Base-by-base conservation (phyloP, 2,329 filamentous ascomycete genomes). In the Alternaria viburni region DNA sequence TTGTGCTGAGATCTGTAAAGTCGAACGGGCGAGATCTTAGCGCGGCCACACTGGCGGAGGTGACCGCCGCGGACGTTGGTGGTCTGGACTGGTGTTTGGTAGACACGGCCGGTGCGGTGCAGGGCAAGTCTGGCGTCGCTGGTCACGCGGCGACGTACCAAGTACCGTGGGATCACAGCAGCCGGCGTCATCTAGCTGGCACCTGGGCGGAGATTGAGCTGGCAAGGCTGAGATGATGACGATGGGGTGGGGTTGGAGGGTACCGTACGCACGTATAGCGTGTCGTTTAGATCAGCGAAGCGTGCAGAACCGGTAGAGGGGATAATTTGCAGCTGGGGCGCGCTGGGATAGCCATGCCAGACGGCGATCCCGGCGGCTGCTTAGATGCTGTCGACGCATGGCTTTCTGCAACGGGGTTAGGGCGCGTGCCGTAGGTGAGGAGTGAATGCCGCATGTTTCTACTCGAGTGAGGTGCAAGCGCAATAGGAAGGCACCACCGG, bases 281-380 rank as follows among this genome's bases (percentile, higher is more conserved):
- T n/a, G 49, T 52, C 15, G 23, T 13, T 30, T 19, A 49, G 12
- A 69, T 69, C 61, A 69, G 62, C 57, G 54, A 69, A 68, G 69
- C 64, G 68, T 64, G 71, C 61, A 69, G 65, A 66, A 69, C 71
- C 69, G 71, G 66, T 66, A 70, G 70, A 61, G 61, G 59, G 72
- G 69, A 54, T 61, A 57, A 52, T 52, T 60, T 32, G 30, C 50
- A 59, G 54, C 57, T 19, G 43, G 43, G 19, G 17, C 15, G 21
- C 32, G 36, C 56, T 54, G 17, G 56, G 36, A 46, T 45, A 56
- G 28, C 21, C 7, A 44, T 44, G 25, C 21, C 30, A 52, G 19
- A 50, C 30, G 32, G 50, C 36, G 54, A 52, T 54, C 41, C 54
- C 17, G 21, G 51, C 47, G 21, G 28, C n/a, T 10, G 28, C 45